Percentiles rank a stretch among this genome's conserved stretches.
These are phyloP conservation scores for Fusarium torreyae DNA, from an alignment of 2,329 filamentous ascomycete genomes.

Conservation along the genomic window DNA sequence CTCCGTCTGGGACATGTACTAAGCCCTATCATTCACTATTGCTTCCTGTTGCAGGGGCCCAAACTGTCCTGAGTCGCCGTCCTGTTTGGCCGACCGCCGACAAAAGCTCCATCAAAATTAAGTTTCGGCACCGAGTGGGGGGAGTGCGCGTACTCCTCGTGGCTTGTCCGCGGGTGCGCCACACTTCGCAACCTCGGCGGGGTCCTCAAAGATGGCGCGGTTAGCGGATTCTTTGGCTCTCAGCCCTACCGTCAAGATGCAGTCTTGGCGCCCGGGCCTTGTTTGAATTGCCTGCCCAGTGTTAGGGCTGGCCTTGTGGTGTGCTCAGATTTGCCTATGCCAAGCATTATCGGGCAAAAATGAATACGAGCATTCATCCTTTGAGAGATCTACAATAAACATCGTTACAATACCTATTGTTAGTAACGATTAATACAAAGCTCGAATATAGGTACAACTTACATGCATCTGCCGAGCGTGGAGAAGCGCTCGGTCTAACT, in stretches of 20 bases:
- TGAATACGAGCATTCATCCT: neutral
- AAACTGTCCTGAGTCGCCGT: constrained; percentile 32
- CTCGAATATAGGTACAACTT: constrained; percentile 16
- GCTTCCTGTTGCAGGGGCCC: constrained; percentile 4
- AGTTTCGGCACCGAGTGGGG: constrained; percentile 22
- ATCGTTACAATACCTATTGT: constrained; percentile 25
- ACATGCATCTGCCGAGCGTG: constrained; percentile 35
- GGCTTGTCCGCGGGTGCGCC: constrained; percentile 13
- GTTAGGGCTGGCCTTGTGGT: constrained; percentile 23
- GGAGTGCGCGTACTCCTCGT: constrained; percentile 11
- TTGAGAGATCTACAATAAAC: neutral
- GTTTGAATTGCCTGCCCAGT: constrained; percentile 25
- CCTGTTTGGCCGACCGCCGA: constrained; percentile 2
- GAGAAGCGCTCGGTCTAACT: constrained; percentile 37
- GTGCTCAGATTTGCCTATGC: constrained; percentile 8
- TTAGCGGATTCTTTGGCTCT: constrained; percentile 17
- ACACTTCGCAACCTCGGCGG: constrained; percentile 16
- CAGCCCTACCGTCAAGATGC: constrained; percentile 27
- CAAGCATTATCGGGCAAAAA: neutral
- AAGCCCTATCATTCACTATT: constrained; percentile 37
- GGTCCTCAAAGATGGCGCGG: neutral
- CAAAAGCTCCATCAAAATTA: constrained; percentile 15
- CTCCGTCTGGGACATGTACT: constrained; percentile 13
- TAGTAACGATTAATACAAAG: constrained; percentile 1
- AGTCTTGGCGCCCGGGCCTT: constrained; percentile 20